Evolutionary conservation across 83 land plant genomes (phyloP).

Genomic region (Thuja plicata): DNA sequence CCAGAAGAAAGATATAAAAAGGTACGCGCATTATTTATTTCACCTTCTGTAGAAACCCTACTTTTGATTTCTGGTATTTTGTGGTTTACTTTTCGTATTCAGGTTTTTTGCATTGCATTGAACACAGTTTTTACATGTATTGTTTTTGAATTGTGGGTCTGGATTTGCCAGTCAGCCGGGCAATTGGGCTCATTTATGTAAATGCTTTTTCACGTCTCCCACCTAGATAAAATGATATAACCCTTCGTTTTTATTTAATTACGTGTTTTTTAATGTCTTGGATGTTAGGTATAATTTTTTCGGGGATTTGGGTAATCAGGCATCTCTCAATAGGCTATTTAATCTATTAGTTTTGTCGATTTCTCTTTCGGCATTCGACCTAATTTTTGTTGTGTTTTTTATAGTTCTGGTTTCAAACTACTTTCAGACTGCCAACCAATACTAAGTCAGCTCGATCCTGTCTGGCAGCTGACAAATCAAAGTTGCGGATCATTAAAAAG

Average conservation of each 20-base stretch:
- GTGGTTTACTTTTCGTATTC: not conserved
- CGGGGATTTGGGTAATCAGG: not conserved
- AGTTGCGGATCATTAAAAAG: too few species aligned
- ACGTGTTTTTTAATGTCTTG: too few species aligned
- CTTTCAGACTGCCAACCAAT: too few species aligned
- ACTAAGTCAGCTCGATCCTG: too few species aligned
- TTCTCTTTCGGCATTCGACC: not conserved
- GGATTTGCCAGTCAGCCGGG: not conserved
- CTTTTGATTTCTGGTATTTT: not conserved
- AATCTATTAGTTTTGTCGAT: not conserved
- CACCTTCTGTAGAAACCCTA: not conserved
- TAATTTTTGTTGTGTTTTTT: not conserved
- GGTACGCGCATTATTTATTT: conserved; percentile 37
- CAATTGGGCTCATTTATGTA: not conserved
- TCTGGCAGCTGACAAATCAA: too few species aligned
- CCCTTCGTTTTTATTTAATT: not conserved
- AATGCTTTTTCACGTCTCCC: not conserved
- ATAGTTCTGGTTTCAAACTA: not conserved
- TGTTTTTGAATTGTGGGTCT: not conserved
- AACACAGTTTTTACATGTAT: not conserved
- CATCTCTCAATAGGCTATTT: not conserved
- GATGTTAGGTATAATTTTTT: not conserved
- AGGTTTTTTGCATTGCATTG: not conserved
- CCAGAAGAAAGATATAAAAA: conserved; percentile 97
- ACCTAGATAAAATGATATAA: not conserved